Conservation (phyloP, 148 eudicot genomes). For the Beta vulgaris region DNA sequence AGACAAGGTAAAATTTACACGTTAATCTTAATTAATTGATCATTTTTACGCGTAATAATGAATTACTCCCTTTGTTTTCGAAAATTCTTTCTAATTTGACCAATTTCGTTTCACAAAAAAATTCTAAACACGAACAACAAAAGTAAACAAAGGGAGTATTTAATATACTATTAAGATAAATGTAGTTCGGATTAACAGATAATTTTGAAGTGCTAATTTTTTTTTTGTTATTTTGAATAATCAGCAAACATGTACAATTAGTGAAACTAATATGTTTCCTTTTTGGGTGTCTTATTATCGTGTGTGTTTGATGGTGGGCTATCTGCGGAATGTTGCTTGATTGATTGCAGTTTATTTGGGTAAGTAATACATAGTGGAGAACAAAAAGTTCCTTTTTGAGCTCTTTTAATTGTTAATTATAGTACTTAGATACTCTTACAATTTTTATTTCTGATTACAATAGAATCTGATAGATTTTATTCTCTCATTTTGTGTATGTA, state of each 20-base stretch:
- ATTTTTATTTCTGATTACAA: conserved; percentile 9
- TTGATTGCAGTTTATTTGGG: conserved; percentile 86
- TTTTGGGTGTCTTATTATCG: conserved; percentile 24
- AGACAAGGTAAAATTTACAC: conserved; percentile 65
- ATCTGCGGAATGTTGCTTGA: conserved; percentile 29
- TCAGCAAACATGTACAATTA: not conserved
- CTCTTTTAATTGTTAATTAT: conserved; percentile 29
- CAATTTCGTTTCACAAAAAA: too few species aligned
- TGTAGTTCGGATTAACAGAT: too few species aligned
- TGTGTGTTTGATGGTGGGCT: conserved; percentile 30
- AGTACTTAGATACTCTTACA: conserved; percentile 23
- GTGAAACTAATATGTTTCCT: conserved; percentile 20
- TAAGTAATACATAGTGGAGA: conserved; percentile 38
- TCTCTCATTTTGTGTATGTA: conserved; percentile 19
- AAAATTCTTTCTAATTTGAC: too few species aligned
- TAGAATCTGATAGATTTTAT: conserved; percentile 23
- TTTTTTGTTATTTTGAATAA: not conserved
- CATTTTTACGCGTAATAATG: not conserved
- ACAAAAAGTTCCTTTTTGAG: conserved; percentile 36
- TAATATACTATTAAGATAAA: too few species aligned
- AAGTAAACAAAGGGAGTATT: too few species aligned
- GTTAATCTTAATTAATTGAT: not conserved
- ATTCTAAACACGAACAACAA: too few species aligned
- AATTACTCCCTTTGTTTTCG: too few species aligned
- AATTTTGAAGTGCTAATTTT: too few species aligned